phyloP scores from a whole-genome alignment of 805 yeast species.

The Candida morakotiae region DNA sequence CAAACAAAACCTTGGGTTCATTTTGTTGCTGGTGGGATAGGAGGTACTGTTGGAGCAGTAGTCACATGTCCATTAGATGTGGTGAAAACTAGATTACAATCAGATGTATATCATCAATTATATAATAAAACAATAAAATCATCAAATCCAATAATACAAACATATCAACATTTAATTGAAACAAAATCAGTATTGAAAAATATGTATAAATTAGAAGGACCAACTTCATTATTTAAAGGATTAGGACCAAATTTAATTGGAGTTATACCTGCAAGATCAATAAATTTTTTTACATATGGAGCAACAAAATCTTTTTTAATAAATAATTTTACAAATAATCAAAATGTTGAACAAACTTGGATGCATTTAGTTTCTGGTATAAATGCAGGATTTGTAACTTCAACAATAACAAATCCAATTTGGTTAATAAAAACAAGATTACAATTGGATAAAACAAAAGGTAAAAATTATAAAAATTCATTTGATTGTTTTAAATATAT shows the following conservation, averaged over 20 bases:
- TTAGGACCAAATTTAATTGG: slow-evolving; percentile 96
- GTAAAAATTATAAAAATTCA: slow-evolving; percentile 72
- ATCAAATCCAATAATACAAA: slow-evolving; percentile 37
- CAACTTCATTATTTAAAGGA: slow-evolving; percentile 85
- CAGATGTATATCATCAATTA: slow-evolving; percentile 67
- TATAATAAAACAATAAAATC: slow-evolving; percentile 48
- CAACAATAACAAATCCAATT: slow-evolving; percentile 96
- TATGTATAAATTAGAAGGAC: slow-evolving; percentile 75
- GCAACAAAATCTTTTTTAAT: slow-evolving; percentile 78
- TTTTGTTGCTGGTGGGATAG: slow-evolving; percentile 88
- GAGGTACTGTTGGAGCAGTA: slow-evolving; percentile 97
- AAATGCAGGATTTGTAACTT: slow-evolving; percentile 88
- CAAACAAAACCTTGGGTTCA: slow-evolving; percentile 54
- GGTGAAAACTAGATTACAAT: slow-evolving; percentile 91
- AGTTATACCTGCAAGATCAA: slow-evolving; percentile 96
- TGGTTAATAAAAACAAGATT: slow-evolving; percentile 95
- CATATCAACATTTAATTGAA: slow-evolving; percentile 72
- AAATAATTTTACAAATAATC: slow-evolving; percentile 47
- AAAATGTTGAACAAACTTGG: slow-evolving; percentile 67
- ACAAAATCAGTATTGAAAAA: slow-evolving; percentile 68
- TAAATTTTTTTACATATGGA: slow-evolving; percentile 96
- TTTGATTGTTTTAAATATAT: slow-evolving; percentile 78
- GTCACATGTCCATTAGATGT: slow-evolving; percentile 94
- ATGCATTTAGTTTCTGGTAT: slow-evolving; percentile 85
- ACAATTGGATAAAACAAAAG: slow-evolving; percentile 75